Evolutionary conservation across 192 early-diverging fungal genomes (phyloP).

Genomic region (Umbelopsis sp.): DNA sequence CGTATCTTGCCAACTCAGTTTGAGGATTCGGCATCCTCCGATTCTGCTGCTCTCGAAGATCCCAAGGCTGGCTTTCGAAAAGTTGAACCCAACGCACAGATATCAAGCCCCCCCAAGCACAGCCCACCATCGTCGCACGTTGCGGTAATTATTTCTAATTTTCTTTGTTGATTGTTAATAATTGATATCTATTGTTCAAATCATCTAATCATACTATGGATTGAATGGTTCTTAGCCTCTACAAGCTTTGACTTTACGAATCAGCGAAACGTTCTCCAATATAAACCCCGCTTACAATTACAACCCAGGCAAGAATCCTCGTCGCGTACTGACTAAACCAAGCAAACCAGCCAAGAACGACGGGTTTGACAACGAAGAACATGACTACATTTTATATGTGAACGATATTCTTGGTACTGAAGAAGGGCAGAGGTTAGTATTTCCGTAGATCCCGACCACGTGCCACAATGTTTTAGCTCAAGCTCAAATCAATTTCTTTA

Average conservation of each 20-base stretch:
- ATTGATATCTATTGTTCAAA: background rate
- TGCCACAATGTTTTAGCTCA: background rate
- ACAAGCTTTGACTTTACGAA: slow-evolving; percentile 11
- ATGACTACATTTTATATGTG: slow-evolving; percentile 95
- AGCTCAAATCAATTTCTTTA: slow-evolving; percentile 24
- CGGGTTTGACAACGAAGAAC: slow-evolving; percentile 92
- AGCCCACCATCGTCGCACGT: background rate
- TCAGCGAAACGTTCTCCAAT: slow-evolving; percentile 63
- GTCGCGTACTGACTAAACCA: slow-evolving; percentile 91
- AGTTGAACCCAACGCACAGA: background rate
- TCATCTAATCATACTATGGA: background rate
- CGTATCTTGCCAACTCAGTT: slow-evolving; percentile 13
- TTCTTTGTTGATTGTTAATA: background rate
- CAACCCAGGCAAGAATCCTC: slow-evolving; percentile 77
- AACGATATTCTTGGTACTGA: slow-evolving; percentile 90
- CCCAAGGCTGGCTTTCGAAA: background rate
- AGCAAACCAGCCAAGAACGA: slow-evolving; percentile 88
- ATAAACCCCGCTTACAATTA: slow-evolving; percentile 84
- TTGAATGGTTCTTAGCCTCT: background rate
- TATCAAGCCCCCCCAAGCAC: background rate
- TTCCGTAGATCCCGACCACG: background rate
- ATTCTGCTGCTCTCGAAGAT: background rate
- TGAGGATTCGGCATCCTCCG: background rate
- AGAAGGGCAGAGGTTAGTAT: slow-evolving; percentile 73
- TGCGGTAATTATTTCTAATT: background rate